A percentile compares a stretch with the other conserved stretches of the same genome.
phyloP scores from a whole-genome alignment of 129 eudicot species.

The Ambrosia artemisiifolia region DNA sequence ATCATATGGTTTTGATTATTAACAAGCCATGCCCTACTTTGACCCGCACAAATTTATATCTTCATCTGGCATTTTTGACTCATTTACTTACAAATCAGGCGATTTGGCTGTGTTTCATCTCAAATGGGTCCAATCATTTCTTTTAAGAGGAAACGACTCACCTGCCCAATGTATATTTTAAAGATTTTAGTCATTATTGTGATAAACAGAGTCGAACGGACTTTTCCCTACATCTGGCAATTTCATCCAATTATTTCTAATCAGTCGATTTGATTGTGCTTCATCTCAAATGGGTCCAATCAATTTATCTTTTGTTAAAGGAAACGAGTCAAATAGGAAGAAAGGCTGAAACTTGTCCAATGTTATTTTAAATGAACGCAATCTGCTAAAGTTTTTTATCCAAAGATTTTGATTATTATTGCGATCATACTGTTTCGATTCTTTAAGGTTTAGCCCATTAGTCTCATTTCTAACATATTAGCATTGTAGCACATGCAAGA shows the following conservation, averaged over 20 bases:
- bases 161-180: too few relatives aligned
- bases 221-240: background rate
- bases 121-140: too few relatives aligned
- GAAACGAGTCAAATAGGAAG: background rate
- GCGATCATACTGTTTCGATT: background rate
- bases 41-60: background rate
- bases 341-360: background rate
- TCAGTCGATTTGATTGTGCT: background rate
- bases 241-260: background rate
- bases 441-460: too few relatives aligned
- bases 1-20: too few relatives aligned
- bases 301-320: background rate
- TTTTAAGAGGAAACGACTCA: too few relatives aligned
- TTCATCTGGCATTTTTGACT: background rate
- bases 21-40: too few relatives aligned
- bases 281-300: background rate
- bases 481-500: slow-evolving; percentile 84
- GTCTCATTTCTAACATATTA: slow-evolving; percentile 12
- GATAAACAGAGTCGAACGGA: too few relatives aligned
- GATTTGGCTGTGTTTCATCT: background rate
- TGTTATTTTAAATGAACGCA: background rate
- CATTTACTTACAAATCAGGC: background rate
- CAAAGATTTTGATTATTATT: background rate
- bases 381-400: background rate
- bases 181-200: too few relatives aligned